phyloP scores from a whole-genome alignment of 208 protist genomes.

The Angomonas ambiguus region DNA sequence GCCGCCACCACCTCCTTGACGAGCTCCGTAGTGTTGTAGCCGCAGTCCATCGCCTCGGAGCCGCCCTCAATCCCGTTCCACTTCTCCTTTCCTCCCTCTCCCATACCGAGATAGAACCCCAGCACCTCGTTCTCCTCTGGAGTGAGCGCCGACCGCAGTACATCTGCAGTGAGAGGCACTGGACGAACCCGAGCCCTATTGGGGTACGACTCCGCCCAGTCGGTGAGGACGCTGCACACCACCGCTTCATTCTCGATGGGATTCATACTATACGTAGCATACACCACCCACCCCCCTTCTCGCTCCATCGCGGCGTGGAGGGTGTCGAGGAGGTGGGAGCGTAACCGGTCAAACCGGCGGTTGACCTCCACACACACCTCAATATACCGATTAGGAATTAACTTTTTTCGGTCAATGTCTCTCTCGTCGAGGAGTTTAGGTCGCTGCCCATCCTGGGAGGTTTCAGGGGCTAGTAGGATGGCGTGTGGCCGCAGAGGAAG shows the following conservation, averaged over 20 bases:
- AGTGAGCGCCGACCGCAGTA: background rate
- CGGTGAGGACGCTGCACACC: conserved; percentile 63
- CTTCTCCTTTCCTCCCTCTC: conserved; percentile 30
- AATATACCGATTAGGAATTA: conserved; percentile 34
- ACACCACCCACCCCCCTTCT: conserved; percentile 74
- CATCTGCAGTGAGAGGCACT: conserved; percentile 18
- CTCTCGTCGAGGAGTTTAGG: conserved; percentile 33
- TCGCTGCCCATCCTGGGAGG: conserved; percentile 56
- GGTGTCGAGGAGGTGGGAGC: conserved; percentile 31
- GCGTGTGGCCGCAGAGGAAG: conserved; percentile 21
- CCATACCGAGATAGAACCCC: conserved; percentile 9
- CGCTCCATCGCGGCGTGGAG: conserved; percentile 5
- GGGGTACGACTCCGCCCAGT: conserved; percentile 6
- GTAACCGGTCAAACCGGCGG: conserved; percentile 34
- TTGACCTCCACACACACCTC: conserved; percentile 32
- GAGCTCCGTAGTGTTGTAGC: conserved; percentile 21
- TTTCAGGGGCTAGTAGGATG: conserved; percentile 54
- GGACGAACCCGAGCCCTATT: conserved; percentile 12
- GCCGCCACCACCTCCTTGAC: conserved; percentile 28
- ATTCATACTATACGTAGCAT: conserved; percentile 92
- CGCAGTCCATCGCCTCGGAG: conserved; percentile 27
- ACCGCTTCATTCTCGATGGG: conserved; percentile 94
- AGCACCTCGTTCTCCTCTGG: conserved; percentile 13
- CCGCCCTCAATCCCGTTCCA: conserved; percentile 62
- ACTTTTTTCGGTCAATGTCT: background rate